These are phyloP conservation scores for Picea sitchensis DNA, from an alignment of 75 land plant species.

Conservation along the genomic window DNA sequence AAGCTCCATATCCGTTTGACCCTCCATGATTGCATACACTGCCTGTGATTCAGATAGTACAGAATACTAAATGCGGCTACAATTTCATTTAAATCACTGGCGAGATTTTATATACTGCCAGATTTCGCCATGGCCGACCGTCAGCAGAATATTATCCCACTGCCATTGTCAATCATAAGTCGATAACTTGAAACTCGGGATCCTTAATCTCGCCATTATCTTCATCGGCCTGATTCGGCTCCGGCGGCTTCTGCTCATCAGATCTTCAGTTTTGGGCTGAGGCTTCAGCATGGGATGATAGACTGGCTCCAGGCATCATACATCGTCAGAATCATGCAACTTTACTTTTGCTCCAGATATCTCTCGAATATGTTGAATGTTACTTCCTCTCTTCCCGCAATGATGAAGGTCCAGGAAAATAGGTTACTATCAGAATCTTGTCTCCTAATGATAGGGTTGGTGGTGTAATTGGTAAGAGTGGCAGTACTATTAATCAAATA, in stretches of 20 bases:
- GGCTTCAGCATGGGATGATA: constrained; percentile 8
- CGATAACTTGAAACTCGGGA: too few species aligned
- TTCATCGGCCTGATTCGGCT: too few species aligned
- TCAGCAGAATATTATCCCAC: too few species aligned
- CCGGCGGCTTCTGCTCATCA: constrained; percentile 11
- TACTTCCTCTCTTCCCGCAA: too few species aligned
- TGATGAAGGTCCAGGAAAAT: constrained; percentile 50
- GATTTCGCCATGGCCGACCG: too few species aligned
- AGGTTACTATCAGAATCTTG: constrained; percentile 64
- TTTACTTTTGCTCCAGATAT: too few species aligned
- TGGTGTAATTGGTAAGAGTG: constrained; percentile 96
- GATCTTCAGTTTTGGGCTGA: constrained; percentile 10
- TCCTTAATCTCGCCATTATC: too few species aligned
- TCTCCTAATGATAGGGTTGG: constrained; percentile 88
- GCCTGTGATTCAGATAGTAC: neutral
- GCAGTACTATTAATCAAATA: constrained; percentile 78
- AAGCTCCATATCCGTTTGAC: constrained; percentile 60
- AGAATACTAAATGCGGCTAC: neutral
- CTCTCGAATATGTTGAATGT: too few species aligned
- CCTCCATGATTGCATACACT: neutral
- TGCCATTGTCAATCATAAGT: too few species aligned
- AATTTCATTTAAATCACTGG: neutral
- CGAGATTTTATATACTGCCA: neutral
- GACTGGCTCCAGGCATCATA: constrained; percentile 12
- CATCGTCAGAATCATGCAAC: too few species aligned